These are phyloP conservation scores for Elongisporangium senticosum DNA, from an alignment of 352 stramenopile genomes.

Conservation along the genomic window DNA sequence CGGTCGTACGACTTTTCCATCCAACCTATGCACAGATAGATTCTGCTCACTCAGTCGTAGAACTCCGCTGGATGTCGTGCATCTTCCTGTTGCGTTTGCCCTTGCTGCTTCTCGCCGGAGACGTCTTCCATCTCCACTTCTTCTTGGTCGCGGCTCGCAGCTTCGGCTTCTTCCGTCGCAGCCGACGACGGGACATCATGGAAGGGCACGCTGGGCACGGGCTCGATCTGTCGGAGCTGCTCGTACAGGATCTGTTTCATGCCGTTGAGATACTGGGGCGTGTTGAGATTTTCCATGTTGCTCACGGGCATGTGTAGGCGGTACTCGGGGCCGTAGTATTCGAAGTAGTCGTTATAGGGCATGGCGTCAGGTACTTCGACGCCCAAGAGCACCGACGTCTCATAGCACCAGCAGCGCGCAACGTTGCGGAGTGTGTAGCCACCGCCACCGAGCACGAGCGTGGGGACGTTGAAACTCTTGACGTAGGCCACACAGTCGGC, in stretches of 20 bases:
- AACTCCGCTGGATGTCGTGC: constrained; percentile 66
- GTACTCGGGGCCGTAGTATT: constrained; percentile 99
- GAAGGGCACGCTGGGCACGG: constrained; percentile 96
- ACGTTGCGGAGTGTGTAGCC: constrained; percentile 99
- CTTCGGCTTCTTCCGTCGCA: constrained; percentile 41
- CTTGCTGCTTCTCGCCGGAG: constrained; percentile 49
- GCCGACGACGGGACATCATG: constrained; percentile 70
- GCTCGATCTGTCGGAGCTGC: constrained; percentile 93
- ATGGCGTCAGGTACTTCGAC: constrained; percentile 93
- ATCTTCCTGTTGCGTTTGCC: constrained; percentile 43
- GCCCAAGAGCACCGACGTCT: constrained; percentile 93
- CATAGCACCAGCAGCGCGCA: constrained; percentile 90
- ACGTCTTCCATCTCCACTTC: constrained; percentile 64
- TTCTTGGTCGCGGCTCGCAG: constrained; percentile 47
- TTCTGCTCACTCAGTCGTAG: constrained; percentile 48
- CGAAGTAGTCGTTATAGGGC: constrained; percentile 99
- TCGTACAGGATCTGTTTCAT: constrained; percentile 91
- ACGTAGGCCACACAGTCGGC: constrained; percentile 96
- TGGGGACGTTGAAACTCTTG: constrained; percentile 95
- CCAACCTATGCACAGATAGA: neutral
- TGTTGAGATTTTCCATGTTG: constrained; percentile 98
- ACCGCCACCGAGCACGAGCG: constrained; percentile 94
- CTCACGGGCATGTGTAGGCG: constrained; percentile 95
- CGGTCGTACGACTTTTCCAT: neutral
- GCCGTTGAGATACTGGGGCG: constrained; percentile 84